Evolutionary conservation across 208 protist genomes (phyloP), one percentile per base, ranked within the genome.

Genomic region (Leishmania tarentolae): DNA sequence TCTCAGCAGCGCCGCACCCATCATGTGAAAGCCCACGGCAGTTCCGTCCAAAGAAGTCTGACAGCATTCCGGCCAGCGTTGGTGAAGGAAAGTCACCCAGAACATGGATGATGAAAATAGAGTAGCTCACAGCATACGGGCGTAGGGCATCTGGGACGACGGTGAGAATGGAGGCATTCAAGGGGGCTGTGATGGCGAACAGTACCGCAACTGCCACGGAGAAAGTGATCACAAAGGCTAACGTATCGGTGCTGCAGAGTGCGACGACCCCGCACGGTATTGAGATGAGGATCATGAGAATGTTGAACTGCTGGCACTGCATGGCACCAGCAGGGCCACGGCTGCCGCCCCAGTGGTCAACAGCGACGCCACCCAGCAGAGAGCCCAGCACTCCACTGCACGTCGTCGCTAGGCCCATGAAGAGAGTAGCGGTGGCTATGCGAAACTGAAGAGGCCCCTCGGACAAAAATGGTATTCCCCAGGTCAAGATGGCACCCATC

Each of bases 11-110:
- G 69, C 68, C 80, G 31, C 72, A 81, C 4, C 13, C 13, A 47
- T 61, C n/a, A 40, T 21, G 42, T 8, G 40, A 17, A 31, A 47
- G 82, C 72, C 37, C 56, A 11, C 78, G 75, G 76, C 93, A 97
- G 50, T 82, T 81, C 31, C 85, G 83, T 7, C 86, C 87, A 37
- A 92, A 80, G 8, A 75, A 46, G 75, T 97, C 95, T 13, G 93
- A 95, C 3, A 97, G 79, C 24, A 82, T 31, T 7, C 96, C 96
- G 2, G 87, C 79, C 24, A 98, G 47, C 19, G 91, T 93, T 35
- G 95, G 95, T 0, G 96, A 98, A 4, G 95, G 96, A 79, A 98
- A 96, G 83, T 98, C 94, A 31, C 95, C 96, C 1, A 97, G 82
- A 28, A 92, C 56, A 84, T 98, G 96, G 76, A 98, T 97, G 37